These are phyloP conservation scores for Tausonia pullulans DNA, from an alignment of 1,284 basidiomycete genomes.

Conservation along the genomic window DNA sequence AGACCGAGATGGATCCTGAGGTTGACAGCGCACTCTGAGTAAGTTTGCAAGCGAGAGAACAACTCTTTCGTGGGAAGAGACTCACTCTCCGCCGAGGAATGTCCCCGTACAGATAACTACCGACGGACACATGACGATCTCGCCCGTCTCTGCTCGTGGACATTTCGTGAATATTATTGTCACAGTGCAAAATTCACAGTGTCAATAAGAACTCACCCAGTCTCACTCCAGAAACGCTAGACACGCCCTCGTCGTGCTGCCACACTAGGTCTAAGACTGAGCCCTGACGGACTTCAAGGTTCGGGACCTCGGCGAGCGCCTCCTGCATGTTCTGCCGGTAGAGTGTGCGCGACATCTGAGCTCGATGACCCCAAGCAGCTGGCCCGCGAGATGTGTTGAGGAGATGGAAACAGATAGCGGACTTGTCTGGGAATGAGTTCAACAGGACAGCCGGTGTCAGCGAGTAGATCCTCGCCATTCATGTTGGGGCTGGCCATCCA, in stretches of 20 bases:
- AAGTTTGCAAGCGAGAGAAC: neutral
- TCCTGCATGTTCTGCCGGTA: constrained; percentile 74
- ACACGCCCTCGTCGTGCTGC: constrained; percentile 40
- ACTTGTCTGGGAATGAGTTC: constrained; percentile 47
- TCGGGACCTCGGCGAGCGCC: constrained; percentile 41
- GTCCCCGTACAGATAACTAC: constrained; percentile 84
- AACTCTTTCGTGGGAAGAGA: neutral
- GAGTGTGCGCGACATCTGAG: constrained; percentile 71
- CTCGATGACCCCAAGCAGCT: constrained; percentile 81
- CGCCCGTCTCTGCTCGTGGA: constrained; percentile 50
- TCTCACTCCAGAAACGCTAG: constrained; percentile 53
- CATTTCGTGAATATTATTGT: too few species aligned
- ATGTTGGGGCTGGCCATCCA: too few species aligned
- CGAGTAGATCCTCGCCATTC: too few species aligned
- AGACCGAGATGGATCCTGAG: constrained; percentile 63
- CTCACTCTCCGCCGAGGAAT: constrained; percentile 62
- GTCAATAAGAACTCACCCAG: constrained; percentile 42
- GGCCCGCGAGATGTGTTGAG: constrained; percentile 75
- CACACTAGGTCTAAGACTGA: constrained; percentile 71
- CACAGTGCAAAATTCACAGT: neutral
- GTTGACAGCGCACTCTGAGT: neutral
- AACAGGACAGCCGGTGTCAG: too few species aligned
- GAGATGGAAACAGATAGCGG: constrained; percentile 77
- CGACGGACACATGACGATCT: constrained; percentile 60
- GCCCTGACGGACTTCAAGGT: constrained; percentile 56